phyloP scores from a whole-genome alignment of 345 rosid species.

The Gynandropsis gynandra region DNA sequence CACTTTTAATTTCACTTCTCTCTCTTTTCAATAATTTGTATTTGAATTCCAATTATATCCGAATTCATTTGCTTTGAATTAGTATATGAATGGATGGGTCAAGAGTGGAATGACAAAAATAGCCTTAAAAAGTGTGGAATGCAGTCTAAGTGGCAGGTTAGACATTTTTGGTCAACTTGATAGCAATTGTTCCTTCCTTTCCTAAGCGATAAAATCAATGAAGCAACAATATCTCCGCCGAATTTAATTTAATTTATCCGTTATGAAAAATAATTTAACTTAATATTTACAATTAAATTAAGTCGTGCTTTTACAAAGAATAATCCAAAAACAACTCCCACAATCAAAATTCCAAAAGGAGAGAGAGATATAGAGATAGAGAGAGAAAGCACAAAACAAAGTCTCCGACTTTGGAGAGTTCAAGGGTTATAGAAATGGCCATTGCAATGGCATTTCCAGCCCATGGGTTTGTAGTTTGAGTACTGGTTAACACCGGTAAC shows the following conservation, averaged over 20 bases:
- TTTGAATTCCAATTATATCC: slow-evolving; percentile 23
- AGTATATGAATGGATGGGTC: no score
- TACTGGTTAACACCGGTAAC: slow-evolving; percentile 38
- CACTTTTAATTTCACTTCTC: neutral
- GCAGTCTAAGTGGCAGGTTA: no score
- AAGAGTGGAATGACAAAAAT: no score
- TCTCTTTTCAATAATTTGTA: slow-evolving; percentile 18
- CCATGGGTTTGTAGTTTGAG: slow-evolving; percentile 89
- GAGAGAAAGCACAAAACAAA: no score
- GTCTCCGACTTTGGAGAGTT: no score
- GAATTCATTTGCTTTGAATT: slow-evolving; percentile 1
- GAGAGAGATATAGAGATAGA: slow-evolving; percentile 3
- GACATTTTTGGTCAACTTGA: no score
- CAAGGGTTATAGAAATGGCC: slow-evolving; percentile 73
- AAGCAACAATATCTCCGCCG: no score
- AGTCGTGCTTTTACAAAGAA: slow-evolving; percentile 30
- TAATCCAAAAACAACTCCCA: slow-evolving; percentile 19
- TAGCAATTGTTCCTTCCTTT: no score
- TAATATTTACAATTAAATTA: slow-evolving; percentile 29
- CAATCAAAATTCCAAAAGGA: neutral
- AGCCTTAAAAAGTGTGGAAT: no score
- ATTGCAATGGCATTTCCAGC: slow-evolving; percentile 82
- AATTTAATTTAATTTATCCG: no score
- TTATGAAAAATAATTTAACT: slow-evolving; percentile 19
- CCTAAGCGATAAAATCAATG: no score